These are phyloP conservation scores for Salmacisia buchloeana DNA, from an alignment of 1,284 basidiomycete species.

Conservation along the genomic window DNA sequence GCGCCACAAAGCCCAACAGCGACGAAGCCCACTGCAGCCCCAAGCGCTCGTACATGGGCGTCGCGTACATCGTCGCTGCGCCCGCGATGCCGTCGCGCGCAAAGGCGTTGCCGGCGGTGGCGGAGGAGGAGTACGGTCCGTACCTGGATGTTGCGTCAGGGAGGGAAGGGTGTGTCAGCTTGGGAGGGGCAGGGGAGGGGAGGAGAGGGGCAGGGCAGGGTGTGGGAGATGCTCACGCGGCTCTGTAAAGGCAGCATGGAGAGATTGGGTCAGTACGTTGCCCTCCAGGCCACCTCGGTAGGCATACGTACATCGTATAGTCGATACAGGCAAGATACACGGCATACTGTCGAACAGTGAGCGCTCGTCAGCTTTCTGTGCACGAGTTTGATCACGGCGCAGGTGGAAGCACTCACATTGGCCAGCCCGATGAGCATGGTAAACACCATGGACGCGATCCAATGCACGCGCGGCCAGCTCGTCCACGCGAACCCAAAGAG, in stretches of 20 bases:
- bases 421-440: slow-evolving; percentile 52
- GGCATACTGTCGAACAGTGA: slow-evolving; percentile 14
- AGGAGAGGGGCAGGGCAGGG: neutral
- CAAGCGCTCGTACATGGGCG: slow-evolving; percentile 50
- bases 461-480: slow-evolving; percentile 49
- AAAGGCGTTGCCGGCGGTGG: slow-evolving; percentile 49
- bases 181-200: neutral
- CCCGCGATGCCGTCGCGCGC: slow-evolving; percentile 52
- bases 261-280: too few relatives aligned
- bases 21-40: slow-evolving; percentile 52
- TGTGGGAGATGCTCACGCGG: slow-evolving; percentile 9
- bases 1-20: slow-evolving; percentile 51
- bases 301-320: neutral
- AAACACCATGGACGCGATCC: slow-evolving; percentile 54
- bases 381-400: slow-evolving; percentile 11
- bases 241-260: slow-evolving; percentile 6
- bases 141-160: slow-evolving; percentile 53
- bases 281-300: too few relatives aligned
- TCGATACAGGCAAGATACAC: slow-evolving; percentile 18
- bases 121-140: slow-evolving; percentile 53
- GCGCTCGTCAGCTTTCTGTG: neutral
- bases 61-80: slow-evolving; percentile 52
- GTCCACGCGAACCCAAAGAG: slow-evolving; percentile 54
- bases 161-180: slow-evolving; percentile 47
- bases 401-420: slow-evolving; percentile 24